Evolutionary conservation across 2,329 filamentous ascomycete genomes (phyloP), one percentile per base, ranked within the genome.

Genomic region (Phialophora expanda): DNA sequence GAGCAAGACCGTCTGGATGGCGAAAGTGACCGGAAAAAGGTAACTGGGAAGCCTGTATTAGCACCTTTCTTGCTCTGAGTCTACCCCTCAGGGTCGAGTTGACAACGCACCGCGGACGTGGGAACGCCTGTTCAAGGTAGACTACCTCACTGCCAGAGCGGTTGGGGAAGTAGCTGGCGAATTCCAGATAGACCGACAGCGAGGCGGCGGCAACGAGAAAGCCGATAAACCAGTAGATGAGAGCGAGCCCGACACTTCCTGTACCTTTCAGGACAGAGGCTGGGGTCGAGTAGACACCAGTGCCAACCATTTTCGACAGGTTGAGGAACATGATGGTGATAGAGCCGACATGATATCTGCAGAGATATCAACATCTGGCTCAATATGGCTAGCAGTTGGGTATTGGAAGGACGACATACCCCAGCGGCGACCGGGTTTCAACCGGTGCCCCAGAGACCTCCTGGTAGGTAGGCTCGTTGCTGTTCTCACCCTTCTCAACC

Each of bases 51-150:
- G 51, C 24, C 11, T 14, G 26, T n/a, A 54, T 54, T 30, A 54
- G 51, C 51, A 30, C 24, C 7, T 17, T 38, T 17, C 11, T 17
- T 38, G 34, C 34, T 38, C 34, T 2, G 14, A 4, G 34, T 9
- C 8, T 17, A n/a, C 17, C 22, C 22, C 12, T 30, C 24, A 17
- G 26, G 22, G 14, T 17, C 22, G 17, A 26, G 22, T 6, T 28
- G 26, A 30, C 51, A 30, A 14, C 51, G 22, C 22, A 59, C 62
- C 81, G 84, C 0, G 88, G 89, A 0, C 86, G 81, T 0, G 87
- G 87, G 68, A 84, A 91, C 0, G 87, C 85, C 72, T 90, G 88
- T 70, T 90, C 88, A 0, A 90, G 81, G 69, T 89, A 90, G 0
- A 89, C 88, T 0, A 89, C 87, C 71, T 90, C 87, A 0, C 84